Evolutionary conservation across 2,329 filamentous ascomycete genomes (phyloP).

Genomic region (Penicillium sp.): DNA sequence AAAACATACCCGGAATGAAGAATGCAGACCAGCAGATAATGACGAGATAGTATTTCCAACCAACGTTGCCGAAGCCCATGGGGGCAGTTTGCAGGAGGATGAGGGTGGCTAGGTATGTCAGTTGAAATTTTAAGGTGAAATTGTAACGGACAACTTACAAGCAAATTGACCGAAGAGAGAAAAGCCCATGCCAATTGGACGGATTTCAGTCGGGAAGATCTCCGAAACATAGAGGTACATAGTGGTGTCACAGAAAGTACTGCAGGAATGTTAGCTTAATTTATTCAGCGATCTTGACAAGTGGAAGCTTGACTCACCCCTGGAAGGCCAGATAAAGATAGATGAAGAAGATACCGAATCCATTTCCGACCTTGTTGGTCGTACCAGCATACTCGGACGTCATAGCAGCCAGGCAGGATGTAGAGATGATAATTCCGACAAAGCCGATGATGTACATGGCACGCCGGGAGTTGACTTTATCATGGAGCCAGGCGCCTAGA

Average conservation of each 20-base stretch:
- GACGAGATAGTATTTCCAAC: conserved; percentile 53
- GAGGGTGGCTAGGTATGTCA: conserved; percentile 38
- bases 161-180: conserved; percentile 52
- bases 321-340: conserved; percentile 51
- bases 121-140: neutral
- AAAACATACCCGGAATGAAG: conserved; percentile 38
- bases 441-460: conserved; percentile 45
- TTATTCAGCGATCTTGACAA: neutral
- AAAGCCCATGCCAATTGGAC: conserved; percentile 53
- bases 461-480: conserved; percentile 38
- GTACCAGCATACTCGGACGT: conserved; percentile 40
- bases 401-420: conserved; percentile 42
- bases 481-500: conserved; percentile 37
- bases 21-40: conserved; percentile 46
- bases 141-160: conserved; percentile 17
- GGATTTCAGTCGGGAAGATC: conserved; percentile 51
- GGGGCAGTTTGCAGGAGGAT: conserved; percentile 50
- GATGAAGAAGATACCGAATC: conserved; percentile 42
- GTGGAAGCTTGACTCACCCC: conserved; percentile 28
- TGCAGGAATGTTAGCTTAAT: conserved; percentile 18
- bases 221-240: conserved; percentile 49
- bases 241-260: conserved; percentile 47
- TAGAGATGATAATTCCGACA: conserved; percentile 41
- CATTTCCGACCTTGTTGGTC: conserved; percentile 41
- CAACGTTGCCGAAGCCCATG: conserved; percentile 44